phyloP scores from a whole-genome alignment of 805 yeast species.

The Metschnikowia koreensis region DNA sequence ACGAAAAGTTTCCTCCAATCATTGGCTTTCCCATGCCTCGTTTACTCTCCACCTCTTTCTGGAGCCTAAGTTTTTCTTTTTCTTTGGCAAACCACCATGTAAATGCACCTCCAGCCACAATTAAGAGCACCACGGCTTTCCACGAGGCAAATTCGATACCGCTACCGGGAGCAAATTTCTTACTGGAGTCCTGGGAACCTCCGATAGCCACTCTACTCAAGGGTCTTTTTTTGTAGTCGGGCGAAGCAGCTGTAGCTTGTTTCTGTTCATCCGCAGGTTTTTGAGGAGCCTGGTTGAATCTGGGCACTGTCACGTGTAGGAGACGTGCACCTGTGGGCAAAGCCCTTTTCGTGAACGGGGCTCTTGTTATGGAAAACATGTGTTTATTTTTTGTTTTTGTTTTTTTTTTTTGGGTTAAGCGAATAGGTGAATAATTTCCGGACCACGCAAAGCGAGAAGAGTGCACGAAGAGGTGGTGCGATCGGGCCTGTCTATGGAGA shows the following conservation, averaged over 20 bases:
- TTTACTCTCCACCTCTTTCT: slow-evolving; percentile 79
- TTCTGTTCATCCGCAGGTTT: not conserved
- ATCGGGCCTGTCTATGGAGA: too few species aligned
- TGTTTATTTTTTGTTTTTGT: too few species aligned
- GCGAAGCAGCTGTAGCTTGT: not conserved
- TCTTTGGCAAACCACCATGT: slow-evolving; percentile 73
- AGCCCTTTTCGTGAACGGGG: not conserved
- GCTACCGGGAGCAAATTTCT: slow-evolving; percentile 36
- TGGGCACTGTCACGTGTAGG: slow-evolving; percentile 2
- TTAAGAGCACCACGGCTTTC: slow-evolving; percentile 72
- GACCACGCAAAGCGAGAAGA: too few species aligned
- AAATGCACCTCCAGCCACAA: slow-evolving; percentile 67
- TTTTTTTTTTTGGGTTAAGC: too few species aligned
- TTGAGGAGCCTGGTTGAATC: slow-evolving; percentile 1
- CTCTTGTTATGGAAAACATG: slow-evolving; percentile 2
- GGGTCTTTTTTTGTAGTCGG: slow-evolving; percentile 48
- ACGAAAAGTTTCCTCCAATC: slow-evolving; percentile 85
- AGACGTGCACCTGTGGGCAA: slow-evolving; percentile 1
- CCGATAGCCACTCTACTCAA: slow-evolving; percentile 81
- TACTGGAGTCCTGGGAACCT: slow-evolving; percentile 37
- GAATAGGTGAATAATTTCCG: too few species aligned
- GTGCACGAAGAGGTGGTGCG: too few species aligned
- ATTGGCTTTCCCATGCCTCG: slow-evolving; percentile 89
- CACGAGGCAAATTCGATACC: slow-evolving; percentile 77
- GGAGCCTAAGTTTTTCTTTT: slow-evolving; percentile 69